Conservation (phyloP, 2,329 filamentous ascomycete species). For the Ceratocystis harringtonii region DNA sequence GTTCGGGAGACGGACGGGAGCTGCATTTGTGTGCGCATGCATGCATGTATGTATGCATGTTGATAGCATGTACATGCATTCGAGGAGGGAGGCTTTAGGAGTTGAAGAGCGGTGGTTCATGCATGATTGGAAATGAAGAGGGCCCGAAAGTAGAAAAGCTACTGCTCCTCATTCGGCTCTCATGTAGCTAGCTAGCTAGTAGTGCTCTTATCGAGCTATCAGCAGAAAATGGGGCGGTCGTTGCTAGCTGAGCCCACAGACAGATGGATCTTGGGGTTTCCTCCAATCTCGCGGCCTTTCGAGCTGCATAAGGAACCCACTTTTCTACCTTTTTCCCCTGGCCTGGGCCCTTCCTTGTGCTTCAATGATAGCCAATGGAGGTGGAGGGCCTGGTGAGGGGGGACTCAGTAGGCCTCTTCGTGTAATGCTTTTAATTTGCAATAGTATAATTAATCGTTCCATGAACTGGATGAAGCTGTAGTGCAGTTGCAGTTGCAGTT, state of each 20-base stretch:
- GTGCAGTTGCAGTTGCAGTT: too few relatives aligned
- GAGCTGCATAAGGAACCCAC: constrained; percentile 3
- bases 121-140: neutral
- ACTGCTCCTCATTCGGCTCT: neutral
- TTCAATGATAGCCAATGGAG: neutral
- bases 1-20: neutral
- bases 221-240: too few relatives aligned
- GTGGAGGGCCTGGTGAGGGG: too few relatives aligned
- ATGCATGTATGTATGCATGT: neutral
- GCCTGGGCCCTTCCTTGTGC: neutral
- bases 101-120: neutral
- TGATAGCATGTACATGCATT: neutral
- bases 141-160: neutral
- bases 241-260: constrained; percentile 1
- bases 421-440: neutral
- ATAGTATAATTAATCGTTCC: neutral
- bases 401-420: neutral
- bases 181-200: neutral
- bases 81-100: too few relatives aligned
- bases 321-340: constrained; percentile 5
- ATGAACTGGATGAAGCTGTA: too few relatives aligned
- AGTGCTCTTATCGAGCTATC: too few relatives aligned
- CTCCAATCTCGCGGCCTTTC: constrained; percentile 10
- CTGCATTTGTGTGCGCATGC: neutral
- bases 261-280: neutral